Conservation (phyloP, 1,139 yeast species). For the Candida sp. region DNA sequence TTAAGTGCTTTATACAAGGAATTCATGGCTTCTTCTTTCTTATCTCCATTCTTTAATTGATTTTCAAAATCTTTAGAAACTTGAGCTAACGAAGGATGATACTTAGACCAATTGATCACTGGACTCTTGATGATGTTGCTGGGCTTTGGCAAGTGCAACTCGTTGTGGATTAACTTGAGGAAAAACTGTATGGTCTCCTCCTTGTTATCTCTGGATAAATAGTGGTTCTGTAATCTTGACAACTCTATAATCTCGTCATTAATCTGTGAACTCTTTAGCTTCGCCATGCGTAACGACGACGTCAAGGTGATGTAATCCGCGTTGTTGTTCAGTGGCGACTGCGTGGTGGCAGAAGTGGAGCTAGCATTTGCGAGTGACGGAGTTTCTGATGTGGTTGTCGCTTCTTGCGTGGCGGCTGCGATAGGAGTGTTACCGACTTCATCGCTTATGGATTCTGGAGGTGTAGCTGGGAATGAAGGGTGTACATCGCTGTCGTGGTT, state of each 20-base stretch:
- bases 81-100: constrained; percentile 21
- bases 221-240: constrained; percentile 26
- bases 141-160: constrained; percentile 41
- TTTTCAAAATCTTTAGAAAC: constrained; percentile 17
- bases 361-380: not conserved
- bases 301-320: constrained; percentile 45
- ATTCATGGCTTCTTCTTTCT: constrained; percentile 17
- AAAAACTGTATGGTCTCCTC: constrained; percentile 33
- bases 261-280: constrained; percentile 26
- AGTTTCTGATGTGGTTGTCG: not conserved
- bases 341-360: constrained; percentile 2
- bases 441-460: constrained; percentile 11
- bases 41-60: constrained; percentile 8
- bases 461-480: constrained; percentile 12
- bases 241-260: constrained; percentile 37
- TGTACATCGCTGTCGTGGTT: not conserved
- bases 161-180: constrained; percentile 31
- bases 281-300: constrained; percentile 37
- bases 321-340: constrained; percentile 27
- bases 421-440: not conserved
- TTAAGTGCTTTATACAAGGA: constrained; percentile 32
- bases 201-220: constrained; percentile 19
- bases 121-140: constrained; percentile 40
- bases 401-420: constrained; percentile 5
- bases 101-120: constrained; percentile 40